These are phyloP conservation scores for Pythium sukuiense DNA, from an alignment of 352 stramenopile genomes.

Conservation along the genomic window DNA sequence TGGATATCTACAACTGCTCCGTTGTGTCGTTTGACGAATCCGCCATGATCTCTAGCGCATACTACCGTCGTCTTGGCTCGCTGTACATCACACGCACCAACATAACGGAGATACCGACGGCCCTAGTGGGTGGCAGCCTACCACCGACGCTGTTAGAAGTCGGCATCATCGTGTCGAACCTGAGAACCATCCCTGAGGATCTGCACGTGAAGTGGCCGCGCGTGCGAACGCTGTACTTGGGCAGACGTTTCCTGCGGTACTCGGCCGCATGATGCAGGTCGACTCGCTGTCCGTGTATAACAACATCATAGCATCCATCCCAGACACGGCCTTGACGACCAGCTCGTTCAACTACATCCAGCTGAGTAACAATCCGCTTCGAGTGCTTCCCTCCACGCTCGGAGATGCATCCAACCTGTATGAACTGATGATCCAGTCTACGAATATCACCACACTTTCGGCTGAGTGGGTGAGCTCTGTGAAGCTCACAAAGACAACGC, in stretches of 20 bases:
- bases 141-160: not conserved
- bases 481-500: not conserved
- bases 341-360: conserved; percentile 3
- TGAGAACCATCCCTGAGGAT: not conserved
- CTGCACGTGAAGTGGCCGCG: not conserved
- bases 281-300: conserved; percentile 18
- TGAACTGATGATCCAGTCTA: conserved; percentile 15
- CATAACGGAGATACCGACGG: not conserved
- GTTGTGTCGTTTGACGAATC: not conserved
- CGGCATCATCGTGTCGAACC: not conserved
- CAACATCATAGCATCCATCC: conserved; percentile 14
- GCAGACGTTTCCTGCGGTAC: not conserved
- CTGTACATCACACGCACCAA: not conserved
- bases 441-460: not conserved
- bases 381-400: not conserved
- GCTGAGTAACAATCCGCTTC: conserved; percentile 15
- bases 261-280: not conserved
- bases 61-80: not conserved
- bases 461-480: not conserved
- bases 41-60: not conserved
- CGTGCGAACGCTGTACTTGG: not conserved
- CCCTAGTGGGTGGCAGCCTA: not conserved
- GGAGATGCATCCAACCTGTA: conserved; percentile 3
- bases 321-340: not conserved
- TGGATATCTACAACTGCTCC: conserved; percentile 10